Evolutionary conservation across 768 basidiomycete genomes (phyloP), one percentile per base, ranked within the genome.

Genomic region (Termitomyces sp.): DNA sequence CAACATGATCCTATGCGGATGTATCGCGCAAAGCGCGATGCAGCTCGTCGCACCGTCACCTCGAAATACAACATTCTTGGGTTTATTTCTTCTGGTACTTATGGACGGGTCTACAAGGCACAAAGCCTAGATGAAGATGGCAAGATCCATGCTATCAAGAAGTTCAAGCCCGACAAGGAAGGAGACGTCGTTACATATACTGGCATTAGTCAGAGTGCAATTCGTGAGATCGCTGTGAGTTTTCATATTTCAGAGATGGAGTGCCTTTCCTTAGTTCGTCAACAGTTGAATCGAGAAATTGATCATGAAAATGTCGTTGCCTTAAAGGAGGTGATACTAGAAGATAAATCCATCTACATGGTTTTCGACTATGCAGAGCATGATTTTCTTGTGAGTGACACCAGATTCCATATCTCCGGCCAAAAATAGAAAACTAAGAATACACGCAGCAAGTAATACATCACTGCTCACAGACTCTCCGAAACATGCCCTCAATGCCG

Each of bases 151-250:
- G 97, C 97, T 6, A 98, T 99, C 76, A 99, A 99, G 79, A 99
- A 98, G 72, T 98, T 98, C 79, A 99, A 99, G 68, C 97, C 96
- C 0, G 97, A 99, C 79, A 98, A 98, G 72, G 97, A 99, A 74
- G 96, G 96, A 22, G 97, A 98, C 67, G 86, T 94, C 1, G 75
- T 89, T 52, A 94, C 94, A 0, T 99, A 98, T 70, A 98, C 96
- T 10, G 97, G 96, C 2, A 94, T 99, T 65, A 95, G 92, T 70
- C 97, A 99, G 74, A 96, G 93, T 72, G 97, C 96, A 4, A 92
- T 94, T 64, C 80, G 97, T 58, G 97, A 99, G 72, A 98, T 98
- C 62, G 92, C 95, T 54, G 94, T 94, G 62, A 64, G 90, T 76
- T 22, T 36, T 24, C 14, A 2, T 20, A 9, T 3, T 10, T 30